Evolutionary conservation across 306 rosid genomes (phyloP).

Genomic region (Fragaria nilgerrensis): DNA sequence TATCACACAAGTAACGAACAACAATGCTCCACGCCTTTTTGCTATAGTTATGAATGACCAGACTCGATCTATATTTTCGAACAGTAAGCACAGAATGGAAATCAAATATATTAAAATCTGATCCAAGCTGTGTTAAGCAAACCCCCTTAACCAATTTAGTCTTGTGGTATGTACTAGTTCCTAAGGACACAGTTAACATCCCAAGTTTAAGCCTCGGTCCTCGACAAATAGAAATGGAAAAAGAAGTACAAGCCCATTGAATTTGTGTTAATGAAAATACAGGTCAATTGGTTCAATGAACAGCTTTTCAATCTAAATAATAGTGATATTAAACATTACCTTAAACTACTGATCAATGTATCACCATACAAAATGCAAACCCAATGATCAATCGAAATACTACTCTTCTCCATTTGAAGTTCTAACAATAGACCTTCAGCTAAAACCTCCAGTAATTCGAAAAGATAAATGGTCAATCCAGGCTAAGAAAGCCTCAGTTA

Average conservation of each 20-base stretch:
- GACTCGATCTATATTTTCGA: neutral
- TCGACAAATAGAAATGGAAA: neutral
- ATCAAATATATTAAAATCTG: neutral
- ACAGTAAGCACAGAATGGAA: neutral
- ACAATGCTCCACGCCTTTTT: neutral
- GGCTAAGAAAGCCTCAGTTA: neutral
- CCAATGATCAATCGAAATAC: neutral
- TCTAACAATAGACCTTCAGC: conserved; percentile 7
- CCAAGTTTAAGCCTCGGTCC: neutral
- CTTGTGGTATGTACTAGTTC: conserved; percentile 1
- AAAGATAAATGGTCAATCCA: neutral
- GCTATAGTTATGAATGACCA: neutral
- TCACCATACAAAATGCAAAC: neutral
- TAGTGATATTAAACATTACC: neutral
- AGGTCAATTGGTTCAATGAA: neutral
- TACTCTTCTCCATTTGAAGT: neutral
- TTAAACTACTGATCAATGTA: neutral
- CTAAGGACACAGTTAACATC: neutral
- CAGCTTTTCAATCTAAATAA: neutral
- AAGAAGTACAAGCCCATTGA: neutral
- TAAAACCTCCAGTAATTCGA: neutral
- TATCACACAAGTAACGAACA: neutral
- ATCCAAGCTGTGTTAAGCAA: neutral
- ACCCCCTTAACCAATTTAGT: neutral
- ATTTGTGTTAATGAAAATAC: neutral